Evolutionary conservation across 1,284 basidiomycete species (phyloP), one percentile per base, ranked within the genome.

Genomic region (Trametes sp.): DNA sequence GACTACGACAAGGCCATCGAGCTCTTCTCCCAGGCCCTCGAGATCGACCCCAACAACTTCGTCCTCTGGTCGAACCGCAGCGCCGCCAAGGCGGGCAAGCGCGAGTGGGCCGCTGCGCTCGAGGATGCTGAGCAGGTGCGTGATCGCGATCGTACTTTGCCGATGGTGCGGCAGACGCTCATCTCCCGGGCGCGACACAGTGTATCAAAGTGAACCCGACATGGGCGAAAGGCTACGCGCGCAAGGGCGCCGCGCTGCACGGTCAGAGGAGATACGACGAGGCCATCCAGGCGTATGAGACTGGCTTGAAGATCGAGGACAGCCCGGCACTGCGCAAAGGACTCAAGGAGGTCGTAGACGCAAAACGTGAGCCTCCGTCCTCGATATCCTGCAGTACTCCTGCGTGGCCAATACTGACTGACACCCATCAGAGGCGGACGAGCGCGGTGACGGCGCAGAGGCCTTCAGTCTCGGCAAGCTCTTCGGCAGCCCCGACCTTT

Each of bases 241-340:
- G 96, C 61, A 97, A 97, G 74, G 96, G 96, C 57, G 95, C 95
- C 38, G 96, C 96, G n/a, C 80, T 98, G 50, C 96, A 98, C 73
- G 96, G 96, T 36, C 82, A 87, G 41, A 83, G 84, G 62, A 82
- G 83, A 75, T 96, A 87, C 74, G 90, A 90, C 62, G 94, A 96
- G 19, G 95, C 95, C 8, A 91, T 98, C 67, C 83, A 82, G 31
- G 87, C 89, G 8, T 96, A 94, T 76, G 85, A 97, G 74, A 80
- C 81, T 28, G 96, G 96, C 48, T 81, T 98, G 49, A 87, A 93
- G 74, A 78, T 90, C 46, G 95, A 96, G 73, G 88, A 92, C 69
- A 94, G 88, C 72, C 89, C 92, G 5, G 88, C 89, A 1, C 82
- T 97, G 51, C 86, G 88, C 73, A 96, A 95, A 74, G 96, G 96